These are phyloP conservation scores for Spathaspora gorwiae DNA, from an alignment of 805 yeast genomes.

Conservation along the genomic window DNA sequence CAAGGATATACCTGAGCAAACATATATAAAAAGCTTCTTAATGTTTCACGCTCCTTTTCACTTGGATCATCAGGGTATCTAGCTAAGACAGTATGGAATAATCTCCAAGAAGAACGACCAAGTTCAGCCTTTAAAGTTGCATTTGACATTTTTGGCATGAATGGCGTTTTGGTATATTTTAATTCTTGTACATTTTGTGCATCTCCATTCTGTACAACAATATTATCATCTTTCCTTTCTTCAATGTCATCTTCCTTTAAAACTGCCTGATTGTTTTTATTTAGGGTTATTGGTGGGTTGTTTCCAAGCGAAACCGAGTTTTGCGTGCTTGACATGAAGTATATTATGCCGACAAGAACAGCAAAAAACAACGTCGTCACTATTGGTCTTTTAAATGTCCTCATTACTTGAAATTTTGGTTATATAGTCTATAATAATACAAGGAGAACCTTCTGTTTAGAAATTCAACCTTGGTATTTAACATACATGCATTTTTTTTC, in stretches of 20 bases:
- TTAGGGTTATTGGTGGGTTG: background rate
- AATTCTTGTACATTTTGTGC: too few relatives aligned
- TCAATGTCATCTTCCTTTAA: background rate
- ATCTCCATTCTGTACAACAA: too few relatives aligned
- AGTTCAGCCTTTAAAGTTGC: conserved; percentile 76
- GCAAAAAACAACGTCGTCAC: conserved; percentile 20
- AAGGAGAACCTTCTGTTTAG: too few relatives aligned
- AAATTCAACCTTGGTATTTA: too few relatives aligned
- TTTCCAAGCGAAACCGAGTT: background rate
- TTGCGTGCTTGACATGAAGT: conserved; percentile 20
- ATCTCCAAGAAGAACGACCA: conserved; percentile 86
- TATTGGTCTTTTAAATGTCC: conserved; percentile 21
- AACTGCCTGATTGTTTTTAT: background rate
- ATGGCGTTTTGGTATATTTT: conserved; percentile 40
- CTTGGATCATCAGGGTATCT: conserved; percentile 86
- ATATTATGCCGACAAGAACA: conserved; percentile 22
- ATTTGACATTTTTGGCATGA: conserved; percentile 94
- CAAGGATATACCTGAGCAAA: conserved; percentile 95
- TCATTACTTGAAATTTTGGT: conserved; percentile 11
- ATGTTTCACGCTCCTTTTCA: conserved; percentile 54
- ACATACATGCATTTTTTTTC: too few relatives aligned
- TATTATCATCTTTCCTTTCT: background rate
- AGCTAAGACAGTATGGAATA: conserved; percentile 88
- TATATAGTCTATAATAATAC: too few relatives aligned
- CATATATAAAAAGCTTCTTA: conserved; percentile 58